These are phyloP conservation scores for Acidomyces sp. DNA, from an alignment of 495 filamentous ascomycete genomes.

Conservation along the genomic window DNA sequence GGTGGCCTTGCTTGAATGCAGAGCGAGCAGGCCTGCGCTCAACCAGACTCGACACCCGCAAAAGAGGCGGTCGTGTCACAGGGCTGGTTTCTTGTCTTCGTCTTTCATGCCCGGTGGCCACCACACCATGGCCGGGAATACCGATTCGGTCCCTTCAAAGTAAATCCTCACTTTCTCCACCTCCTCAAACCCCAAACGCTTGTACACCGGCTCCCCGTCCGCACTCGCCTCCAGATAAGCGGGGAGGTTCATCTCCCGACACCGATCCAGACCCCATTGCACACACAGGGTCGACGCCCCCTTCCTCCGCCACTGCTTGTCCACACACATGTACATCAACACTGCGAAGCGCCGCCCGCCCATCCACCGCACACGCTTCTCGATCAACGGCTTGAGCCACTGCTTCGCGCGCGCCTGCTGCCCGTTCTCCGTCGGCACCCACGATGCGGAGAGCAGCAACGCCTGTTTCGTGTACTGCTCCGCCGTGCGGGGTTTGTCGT, in stretches of 20 bases:
- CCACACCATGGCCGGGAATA: slow-evolving; percentile 16
- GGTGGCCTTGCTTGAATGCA: too few species aligned
- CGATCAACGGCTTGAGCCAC: not conserved
- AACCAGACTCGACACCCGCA: not conserved
- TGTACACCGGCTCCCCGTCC: slow-evolving; percentile 13
- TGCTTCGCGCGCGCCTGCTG: not conserved
- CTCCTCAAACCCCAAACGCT: slow-evolving; percentile 14
- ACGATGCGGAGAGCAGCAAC: slow-evolving; percentile 3
- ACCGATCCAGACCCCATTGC: slow-evolving; percentile 12
- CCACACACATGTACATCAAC: slow-evolving; percentile 14
- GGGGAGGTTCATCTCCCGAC: slow-evolving; percentile 8
- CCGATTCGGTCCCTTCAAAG: slow-evolving; percentile 1
- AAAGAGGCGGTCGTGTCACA: too few species aligned
- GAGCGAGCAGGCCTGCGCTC: too few species aligned
- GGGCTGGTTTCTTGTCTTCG: slow-evolving; percentile 8
- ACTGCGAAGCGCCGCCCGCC: slow-evolving; percentile 5
- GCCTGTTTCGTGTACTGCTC: not conserved
- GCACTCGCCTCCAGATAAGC: slow-evolving; percentile 17
- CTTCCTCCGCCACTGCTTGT: slow-evolving; percentile 5
- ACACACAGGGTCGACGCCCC: slow-evolving; percentile 13
- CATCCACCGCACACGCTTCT: slow-evolving; percentile 6
- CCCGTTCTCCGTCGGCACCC: slow-evolving; percentile 7
- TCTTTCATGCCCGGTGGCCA: slow-evolving; percentile 13
- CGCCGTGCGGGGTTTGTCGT: slow-evolving; percentile 4
- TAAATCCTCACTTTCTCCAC: slow-evolving; percentile 7